Evolutionary conservation across 805 yeast genomes (phyloP).

Genomic region (Monosporozyma yasuniensis): DNA sequence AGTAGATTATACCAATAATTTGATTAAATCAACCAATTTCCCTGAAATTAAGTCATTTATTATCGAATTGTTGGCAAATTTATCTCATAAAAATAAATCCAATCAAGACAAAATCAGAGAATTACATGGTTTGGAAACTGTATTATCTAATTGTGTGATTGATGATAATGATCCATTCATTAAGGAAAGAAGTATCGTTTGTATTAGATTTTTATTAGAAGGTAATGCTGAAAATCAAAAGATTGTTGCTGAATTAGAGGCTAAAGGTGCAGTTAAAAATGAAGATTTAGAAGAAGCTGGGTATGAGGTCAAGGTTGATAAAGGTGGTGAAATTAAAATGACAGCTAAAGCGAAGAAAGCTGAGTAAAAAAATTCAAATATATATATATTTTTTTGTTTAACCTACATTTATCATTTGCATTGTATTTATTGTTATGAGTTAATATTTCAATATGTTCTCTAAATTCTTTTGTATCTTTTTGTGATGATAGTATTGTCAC

Average conservation of each 20-base stretch:
- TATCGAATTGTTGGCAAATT: slow-evolving; percentile 54
- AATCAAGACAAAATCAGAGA: slow-evolving; percentile 64
- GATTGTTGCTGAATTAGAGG: slow-evolving; percentile 70
- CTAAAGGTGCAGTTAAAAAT: slow-evolving; percentile 53
- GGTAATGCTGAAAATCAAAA: slow-evolving; percentile 63
- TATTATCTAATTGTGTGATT: slow-evolving; percentile 73
- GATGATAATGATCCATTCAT: slow-evolving; percentile 85
- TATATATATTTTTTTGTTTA: neutral
- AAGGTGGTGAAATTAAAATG: slow-evolving; percentile 55
- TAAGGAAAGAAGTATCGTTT: slow-evolving; percentile 74
- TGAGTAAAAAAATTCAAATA: neutral
- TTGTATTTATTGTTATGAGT: neutral
- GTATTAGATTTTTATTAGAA: slow-evolving; percentile 59
- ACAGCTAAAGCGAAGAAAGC: slow-evolving; percentile 22
- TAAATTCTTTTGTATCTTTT: neutral
- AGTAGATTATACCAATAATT: slow-evolving; percentile 15
- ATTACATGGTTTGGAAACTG: slow-evolving; percentile 57
- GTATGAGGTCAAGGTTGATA: slow-evolving; percentile 58
- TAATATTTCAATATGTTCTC: neutral
- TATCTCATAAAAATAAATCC: slow-evolving; percentile 42
- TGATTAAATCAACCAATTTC: slow-evolving; percentile 33
- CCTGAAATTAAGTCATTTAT: slow-evolving; percentile 61
- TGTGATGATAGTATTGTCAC: neutral
- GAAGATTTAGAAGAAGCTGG: slow-evolving; percentile 63
- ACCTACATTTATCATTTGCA: neutral